Percentiles rank a stretch among this genome's conserved stretches.
These are phyloP conservation scores for Prototheca wickerhamii DNA, from an alignment of 163 green algal species.

Conservation along the genomic window DNA sequence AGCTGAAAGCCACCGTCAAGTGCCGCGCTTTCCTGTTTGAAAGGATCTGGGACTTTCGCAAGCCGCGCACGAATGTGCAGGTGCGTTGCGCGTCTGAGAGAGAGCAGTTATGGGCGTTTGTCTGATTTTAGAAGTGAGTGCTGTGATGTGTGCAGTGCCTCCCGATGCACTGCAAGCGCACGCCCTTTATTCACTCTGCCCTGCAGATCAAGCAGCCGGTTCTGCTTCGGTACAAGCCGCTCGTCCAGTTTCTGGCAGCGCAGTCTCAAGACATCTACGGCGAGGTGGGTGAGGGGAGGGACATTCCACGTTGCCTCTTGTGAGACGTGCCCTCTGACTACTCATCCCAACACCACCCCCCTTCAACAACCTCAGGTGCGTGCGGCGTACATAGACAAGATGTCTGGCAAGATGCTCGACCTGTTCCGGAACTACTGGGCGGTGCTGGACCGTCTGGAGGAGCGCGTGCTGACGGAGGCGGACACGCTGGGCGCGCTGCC, in stretches of 20 bases:
- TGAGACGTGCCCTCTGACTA: no score
- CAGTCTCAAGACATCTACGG: constrained; percentile 67
- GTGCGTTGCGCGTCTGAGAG: constrained; percentile 8
- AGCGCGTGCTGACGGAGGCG: constrained; percentile 28
- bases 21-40: constrained; percentile 78
- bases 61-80: constrained; percentile 93
- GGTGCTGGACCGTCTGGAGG: constrained; percentile 63
- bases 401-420: constrained; percentile 63
- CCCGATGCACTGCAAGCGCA: no score
- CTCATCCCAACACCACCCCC: not conserved
- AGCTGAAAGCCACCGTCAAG: constrained; percentile 65
- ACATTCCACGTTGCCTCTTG: no score
- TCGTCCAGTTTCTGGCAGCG: constrained; percentile 71
- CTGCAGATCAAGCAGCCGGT: constrained; percentile 72
- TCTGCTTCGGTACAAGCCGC: constrained; percentile 84
- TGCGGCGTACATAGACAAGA: constrained; percentile 71
- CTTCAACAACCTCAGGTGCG: constrained; percentile 29
- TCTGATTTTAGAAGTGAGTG: no score
- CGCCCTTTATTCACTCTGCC: no score
- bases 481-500: constrained; percentile 40
- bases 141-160: no score
- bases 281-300: constrained; percentile 69
- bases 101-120: no score
- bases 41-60: constrained; percentile 70
- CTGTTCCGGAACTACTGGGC: constrained; percentile 84